A percentile compares a stretch with the other conserved stretches of the same genome.
phyloP scores from a whole-genome alignment of 805 yeast genomes.

The Cyberlindnera suaveolens region DNA sequence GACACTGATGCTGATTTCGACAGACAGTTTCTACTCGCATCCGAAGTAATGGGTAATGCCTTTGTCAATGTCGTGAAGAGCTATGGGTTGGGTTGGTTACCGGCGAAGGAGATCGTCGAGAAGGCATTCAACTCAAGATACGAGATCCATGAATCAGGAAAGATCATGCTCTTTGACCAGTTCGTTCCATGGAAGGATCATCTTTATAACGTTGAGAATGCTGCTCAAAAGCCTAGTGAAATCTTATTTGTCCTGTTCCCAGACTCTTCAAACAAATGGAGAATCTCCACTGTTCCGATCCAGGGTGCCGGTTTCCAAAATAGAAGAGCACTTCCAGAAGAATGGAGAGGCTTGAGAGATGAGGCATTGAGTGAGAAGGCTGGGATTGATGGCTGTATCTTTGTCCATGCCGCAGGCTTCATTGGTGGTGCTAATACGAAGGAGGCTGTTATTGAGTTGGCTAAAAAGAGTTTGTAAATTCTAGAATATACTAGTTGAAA shows the following conservation, averaged over 20 bases:
- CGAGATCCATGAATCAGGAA: conserved; percentile 61
- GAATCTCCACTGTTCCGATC: conserved; percentile 91
- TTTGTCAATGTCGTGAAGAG: conserved; percentile 62
- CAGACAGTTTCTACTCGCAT: conserved; percentile 59
- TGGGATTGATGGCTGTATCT: conserved; percentile 84
- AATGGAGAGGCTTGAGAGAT: conserved; percentile 95
- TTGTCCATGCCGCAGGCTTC: conserved; percentile 94
- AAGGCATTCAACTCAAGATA: conserved; percentile 58
- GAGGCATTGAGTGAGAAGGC: conserved; percentile 64
- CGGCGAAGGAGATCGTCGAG: conserved; percentile 75
- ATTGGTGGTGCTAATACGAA: conserved; percentile 87
- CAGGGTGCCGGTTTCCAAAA: conserved; percentile 72
- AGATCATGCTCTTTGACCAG: conserved; percentile 63
- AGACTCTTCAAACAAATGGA: conserved; percentile 69
- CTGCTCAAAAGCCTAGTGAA: conserved; percentile 44
- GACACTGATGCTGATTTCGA: conserved; percentile 63
- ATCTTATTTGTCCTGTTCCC: conserved; percentile 74
- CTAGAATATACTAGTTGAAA: background rate
- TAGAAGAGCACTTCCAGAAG: conserved; percentile 82
- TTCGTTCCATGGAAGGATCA: conserved; percentile 97
- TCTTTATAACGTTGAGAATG: conserved; percentile 65
- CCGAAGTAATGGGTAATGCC: conserved; percentile 75
- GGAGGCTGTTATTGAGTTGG: conserved; percentile 75
- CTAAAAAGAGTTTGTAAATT: conserved; percentile 36
- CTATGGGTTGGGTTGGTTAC: conserved; percentile 84